A percentile compares a stretch with the other conserved stretches of the same genome.
These are phyloP conservation scores for Eimeria falciformis DNA, from an alignment of 169 alveolate genomes.

Conservation along the genomic window DNA sequence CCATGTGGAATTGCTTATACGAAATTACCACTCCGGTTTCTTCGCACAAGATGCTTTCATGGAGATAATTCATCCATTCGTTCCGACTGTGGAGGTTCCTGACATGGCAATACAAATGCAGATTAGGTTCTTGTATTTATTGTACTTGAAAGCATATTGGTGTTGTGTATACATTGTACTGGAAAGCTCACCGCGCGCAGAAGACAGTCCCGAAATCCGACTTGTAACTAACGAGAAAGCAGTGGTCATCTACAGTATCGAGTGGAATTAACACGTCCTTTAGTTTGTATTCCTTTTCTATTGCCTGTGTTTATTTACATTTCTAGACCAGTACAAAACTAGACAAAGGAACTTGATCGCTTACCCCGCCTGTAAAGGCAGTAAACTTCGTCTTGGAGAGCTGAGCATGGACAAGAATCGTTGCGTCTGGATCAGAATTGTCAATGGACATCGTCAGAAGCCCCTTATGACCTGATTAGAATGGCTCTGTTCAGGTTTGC, in stretches of 20 bases:
- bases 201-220: constrained; percentile 27
- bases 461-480: constrained; percentile 50
- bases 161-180: neutral
- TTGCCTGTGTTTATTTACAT: neutral
- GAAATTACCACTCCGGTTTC: constrained; percentile 65
- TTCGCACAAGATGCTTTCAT: constrained; percentile 66
- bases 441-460: constrained; percentile 64
- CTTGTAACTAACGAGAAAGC: constrained; percentile 29
- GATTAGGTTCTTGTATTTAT: neutral
- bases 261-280: constrained; percentile 56
- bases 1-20: no score
- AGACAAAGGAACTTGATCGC: neutral
- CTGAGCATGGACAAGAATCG: constrained; percentile 48
- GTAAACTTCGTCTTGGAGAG: neutral
- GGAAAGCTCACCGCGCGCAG: constrained; percentile 48
- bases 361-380: constrained; percentile 47
- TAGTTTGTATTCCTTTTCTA: constrained; percentile 38
- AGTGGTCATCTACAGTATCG: constrained; percentile 64
- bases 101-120: neutral
- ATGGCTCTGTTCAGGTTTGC: neutral
- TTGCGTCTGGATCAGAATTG: constrained; percentile 65
- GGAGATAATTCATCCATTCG: constrained; percentile 63
- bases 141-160: neutral
- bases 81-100: constrained; percentile 48
- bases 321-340: neutral